A percentile compares a stretch with the other conserved stretches of the same genome.
These are phyloP conservation scores for Thamnidium elegans DNA, from an alignment of 192 early-diverging fungal species.

Conservation along the genomic window DNA sequence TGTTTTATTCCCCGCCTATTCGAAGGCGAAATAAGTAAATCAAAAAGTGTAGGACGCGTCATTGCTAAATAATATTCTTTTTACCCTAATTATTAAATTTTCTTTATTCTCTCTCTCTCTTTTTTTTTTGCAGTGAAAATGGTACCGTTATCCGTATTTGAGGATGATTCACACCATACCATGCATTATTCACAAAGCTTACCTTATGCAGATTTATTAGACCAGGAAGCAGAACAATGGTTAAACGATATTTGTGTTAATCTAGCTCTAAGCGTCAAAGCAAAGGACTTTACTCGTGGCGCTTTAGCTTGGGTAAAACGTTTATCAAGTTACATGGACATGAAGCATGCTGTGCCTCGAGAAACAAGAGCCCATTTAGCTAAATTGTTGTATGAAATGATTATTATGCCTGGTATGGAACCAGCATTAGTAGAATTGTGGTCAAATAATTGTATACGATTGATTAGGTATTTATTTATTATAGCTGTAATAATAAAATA, in stretches of 20 bases:
- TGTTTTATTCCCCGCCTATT: too few relatives aligned
- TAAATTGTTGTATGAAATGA: conserved; percentile 62
- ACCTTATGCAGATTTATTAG: conserved; percentile 37
- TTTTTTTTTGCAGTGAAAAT: neutral
- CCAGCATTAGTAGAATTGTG: conserved; percentile 60
- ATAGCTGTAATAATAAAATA: neutral
- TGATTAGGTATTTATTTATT: conserved; percentile 57
- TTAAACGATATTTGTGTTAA: conserved; percentile 49
- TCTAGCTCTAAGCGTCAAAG: conserved; percentile 42
- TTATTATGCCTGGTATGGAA: conserved; percentile 66
- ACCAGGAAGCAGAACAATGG: conserved; percentile 39
- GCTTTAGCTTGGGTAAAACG: conserved; percentile 57
- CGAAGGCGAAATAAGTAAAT: too few relatives aligned
- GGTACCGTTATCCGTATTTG: conserved; percentile 30
- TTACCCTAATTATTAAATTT: too few relatives aligned
- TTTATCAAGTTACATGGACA: conserved; percentile 61
- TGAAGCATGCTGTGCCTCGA: conserved; percentile 58
- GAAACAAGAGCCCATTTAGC: conserved; percentile 56
- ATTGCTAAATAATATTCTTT: too few relatives aligned
- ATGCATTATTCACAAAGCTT: conserved; percentile 38
- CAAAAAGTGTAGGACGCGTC: too few relatives aligned
- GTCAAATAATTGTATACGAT: conserved; percentile 52
- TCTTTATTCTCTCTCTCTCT: too few relatives aligned
- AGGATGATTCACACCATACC: conserved; percentile 35
- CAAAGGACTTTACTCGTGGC: conserved; percentile 56